Percentiles rank a stretch among this genome's conserved stretches.
Evolutionary conservation across 2,329 filamentous ascomycete species (phyloP).

Genomic region (Aspergillus persii): DNA sequence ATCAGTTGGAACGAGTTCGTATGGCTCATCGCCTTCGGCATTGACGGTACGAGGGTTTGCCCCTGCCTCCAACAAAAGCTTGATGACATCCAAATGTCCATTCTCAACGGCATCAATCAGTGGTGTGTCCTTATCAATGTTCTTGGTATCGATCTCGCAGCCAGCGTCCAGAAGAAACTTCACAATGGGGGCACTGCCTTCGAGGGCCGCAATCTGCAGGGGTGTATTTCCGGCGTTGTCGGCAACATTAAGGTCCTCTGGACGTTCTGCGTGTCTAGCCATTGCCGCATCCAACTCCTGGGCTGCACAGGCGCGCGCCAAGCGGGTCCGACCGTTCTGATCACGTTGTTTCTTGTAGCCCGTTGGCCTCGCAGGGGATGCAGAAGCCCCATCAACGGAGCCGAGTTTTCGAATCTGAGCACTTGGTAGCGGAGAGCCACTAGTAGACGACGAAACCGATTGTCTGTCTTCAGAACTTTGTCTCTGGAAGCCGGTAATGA

Average conservation of each 20-base stretch:
- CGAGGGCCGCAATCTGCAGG: slow-evolving; percentile 85
- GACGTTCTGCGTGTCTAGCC: slow-evolving; percentile 70
- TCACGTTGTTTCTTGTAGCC: slow-evolving; percentile 82
- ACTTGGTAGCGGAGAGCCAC: slow-evolving; percentile 44
- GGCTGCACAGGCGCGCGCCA: slow-evolving; percentile 85
- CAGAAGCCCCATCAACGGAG: slow-evolving; percentile 45
- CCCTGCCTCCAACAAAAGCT: slow-evolving; percentile 76
- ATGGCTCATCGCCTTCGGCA: slow-evolving; percentile 85
- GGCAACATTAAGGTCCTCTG: slow-evolving; percentile 81
- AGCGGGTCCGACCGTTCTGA: slow-evolving; percentile 83
- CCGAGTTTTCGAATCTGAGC: slow-evolving; percentile 42
- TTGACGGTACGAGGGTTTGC: slow-evolving; percentile 91
- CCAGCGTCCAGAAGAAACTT: slow-evolving; percentile 80
- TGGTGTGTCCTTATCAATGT: slow-evolving; percentile 82
- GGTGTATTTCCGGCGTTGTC: slow-evolving; percentile 98
- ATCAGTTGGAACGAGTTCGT: slow-evolving; percentile 76
- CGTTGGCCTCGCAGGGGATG: slow-evolving; percentile 65
- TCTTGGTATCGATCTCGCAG: slow-evolving; percentile 78
- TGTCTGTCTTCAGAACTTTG: slow-evolving; percentile 47
- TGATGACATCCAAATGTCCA: slow-evolving; percentile 84
- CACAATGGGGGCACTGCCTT: slow-evolving; percentile 83
- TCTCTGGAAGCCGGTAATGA: slow-evolving; percentile 40
- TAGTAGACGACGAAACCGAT: slow-evolving; percentile 45
- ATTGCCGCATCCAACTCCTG: slow-evolving; percentile 79
- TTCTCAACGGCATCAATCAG: slow-evolving; percentile 96